A percentile compares a stretch with the other conserved stretches of the same genome.
Evolutionary conservation across 2,329 filamentous ascomycete species (phyloP).

Genomic region (Coniochaeta ligniaria): DNA sequence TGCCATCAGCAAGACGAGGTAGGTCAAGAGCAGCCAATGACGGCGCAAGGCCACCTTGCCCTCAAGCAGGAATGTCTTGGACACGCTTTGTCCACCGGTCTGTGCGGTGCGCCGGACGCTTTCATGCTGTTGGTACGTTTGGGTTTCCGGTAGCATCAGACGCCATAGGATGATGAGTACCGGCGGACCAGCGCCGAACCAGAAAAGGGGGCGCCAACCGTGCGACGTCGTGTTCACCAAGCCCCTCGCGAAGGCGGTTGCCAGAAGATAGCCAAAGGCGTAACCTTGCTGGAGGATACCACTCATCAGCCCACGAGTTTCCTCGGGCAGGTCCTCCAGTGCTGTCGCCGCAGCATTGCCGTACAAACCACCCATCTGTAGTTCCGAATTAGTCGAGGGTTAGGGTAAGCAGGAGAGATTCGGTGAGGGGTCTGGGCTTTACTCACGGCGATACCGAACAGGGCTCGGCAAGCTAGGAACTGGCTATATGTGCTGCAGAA

Average conservation of each 20-base stretch:
- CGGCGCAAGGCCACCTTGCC: conserved; percentile 70
- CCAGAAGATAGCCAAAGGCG: conserved; percentile 58
- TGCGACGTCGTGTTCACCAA: conserved; percentile 71
- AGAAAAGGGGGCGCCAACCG: conserved; percentile 79
- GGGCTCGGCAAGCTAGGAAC: conserved; percentile 66
- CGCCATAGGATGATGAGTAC: conserved; percentile 75
- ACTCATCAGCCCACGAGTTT: conserved; percentile 65
- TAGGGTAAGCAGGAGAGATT: neutral
- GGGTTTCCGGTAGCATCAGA: conserved; percentile 70
- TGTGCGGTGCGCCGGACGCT: conserved; percentile 40
- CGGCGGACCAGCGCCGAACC: conserved; percentile 80
- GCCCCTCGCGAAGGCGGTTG: conserved; percentile 52
- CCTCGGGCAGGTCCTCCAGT: conserved; percentile 63
- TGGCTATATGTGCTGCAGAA: conserved; percentile 61
- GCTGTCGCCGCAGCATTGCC: conserved; percentile 75
- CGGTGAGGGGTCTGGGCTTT: neutral
- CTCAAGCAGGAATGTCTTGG: conserved; percentile 64
- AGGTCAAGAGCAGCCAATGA: conserved; percentile 74
- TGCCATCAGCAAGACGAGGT: conserved; percentile 80
- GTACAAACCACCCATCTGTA: conserved; percentile 68
- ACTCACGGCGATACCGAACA: conserved; percentile 61
- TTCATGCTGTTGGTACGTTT: conserved; percentile 61
- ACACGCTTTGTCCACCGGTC: conserved; percentile 35
- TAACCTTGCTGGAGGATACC: conserved; percentile 72
- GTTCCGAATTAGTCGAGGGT: neutral